Conservation (phyloP, 805 yeast species). For the Candida krabiensis region DNA sequence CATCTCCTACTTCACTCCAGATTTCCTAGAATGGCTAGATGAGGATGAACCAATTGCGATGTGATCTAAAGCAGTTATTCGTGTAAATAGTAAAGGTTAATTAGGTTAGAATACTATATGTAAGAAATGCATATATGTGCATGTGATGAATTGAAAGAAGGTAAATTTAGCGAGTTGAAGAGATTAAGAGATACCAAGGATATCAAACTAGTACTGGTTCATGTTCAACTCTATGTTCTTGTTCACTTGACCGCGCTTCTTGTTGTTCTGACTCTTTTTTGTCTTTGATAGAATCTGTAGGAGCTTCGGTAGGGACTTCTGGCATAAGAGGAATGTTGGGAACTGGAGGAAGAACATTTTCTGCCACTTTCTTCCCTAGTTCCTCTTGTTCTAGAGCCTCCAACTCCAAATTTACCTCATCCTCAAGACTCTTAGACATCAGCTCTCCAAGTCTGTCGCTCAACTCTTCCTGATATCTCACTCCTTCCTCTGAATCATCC, state of each 20-base stretch:
- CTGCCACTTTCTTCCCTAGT: constrained; percentile 8
- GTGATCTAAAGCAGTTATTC: too few relatives aligned
- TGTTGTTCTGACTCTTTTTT: too few relatives aligned
- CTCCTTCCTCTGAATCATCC: constrained; percentile 84
- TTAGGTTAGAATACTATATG: too few relatives aligned
- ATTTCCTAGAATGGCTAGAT: constrained; percentile 88
- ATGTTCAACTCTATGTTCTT: constrained; percentile 8
- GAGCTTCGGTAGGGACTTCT: constrained; percentile 30
- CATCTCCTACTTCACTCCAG: constrained; percentile 93
- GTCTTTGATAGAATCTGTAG: constrained; percentile 19
- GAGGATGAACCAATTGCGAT: constrained; percentile 23
- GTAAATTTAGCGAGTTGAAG: too few relatives aligned
- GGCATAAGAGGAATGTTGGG: constrained; percentile 26
- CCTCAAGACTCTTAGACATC: constrained; percentile 49
- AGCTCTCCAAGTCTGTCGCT: constrained; percentile 49
- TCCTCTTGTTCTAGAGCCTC: constrained; percentile 49
- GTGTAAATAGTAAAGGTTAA: too few relatives aligned
- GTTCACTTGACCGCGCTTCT: constrained; percentile 21
- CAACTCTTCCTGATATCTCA: constrained; percentile 74
- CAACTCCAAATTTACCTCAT: constrained; percentile 67
- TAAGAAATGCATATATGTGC: too few relatives aligned
- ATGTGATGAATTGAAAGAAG: too few relatives aligned
- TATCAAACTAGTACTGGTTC: constrained; percentile 5
- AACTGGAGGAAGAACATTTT: constrained; percentile 10
- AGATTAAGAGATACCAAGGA: too few relatives aligned